Base-by-base conservation (phyloP, 768 basidiomycete genomes). In the Tulasnella sp. region DNA sequence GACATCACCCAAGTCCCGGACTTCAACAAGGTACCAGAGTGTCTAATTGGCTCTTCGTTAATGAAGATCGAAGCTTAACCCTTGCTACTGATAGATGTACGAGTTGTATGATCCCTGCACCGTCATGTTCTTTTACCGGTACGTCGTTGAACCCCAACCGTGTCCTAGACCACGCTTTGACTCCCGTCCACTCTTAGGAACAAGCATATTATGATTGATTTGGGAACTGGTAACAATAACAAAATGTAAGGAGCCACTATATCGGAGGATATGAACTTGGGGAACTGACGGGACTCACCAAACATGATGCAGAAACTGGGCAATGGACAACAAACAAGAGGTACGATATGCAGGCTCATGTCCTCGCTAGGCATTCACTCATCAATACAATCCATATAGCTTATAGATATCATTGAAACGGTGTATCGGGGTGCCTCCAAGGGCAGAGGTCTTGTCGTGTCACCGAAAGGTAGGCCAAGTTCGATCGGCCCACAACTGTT, bases 131-230 rank as follows among this genome's bases (percentile, higher is more conserved):
- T 97, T 98, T 88, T 98, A 97, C 87, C 92, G 96, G 96, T 97
- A 83, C 64, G 93, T 84, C 54, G 22, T 31, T 50, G n/a, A 54
- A n/a, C n/a, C 54, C 76, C 1, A 18, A 42, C 60, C 9, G 28
- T 75, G 76, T 14, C 28, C 60, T 78, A 73, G 84, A 77, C 79
- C 74, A 81, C 41, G 24, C 37, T 77, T 81, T 83, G 82, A 76
- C 80, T 48, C n/a, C 2, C 11, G 22, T 12, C 14, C 22, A 69
- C 40, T 46, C 42, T 14, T 24, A 97, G 97, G 64, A 97, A 97
- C 86, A 98, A 99, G 85, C 98, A 99, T 85, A 99, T 99, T 87
- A 99, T 99, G 97, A 98, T 99, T 84, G 98, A 98, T 91, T 87
- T 99, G 83, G 97, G 96, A n/a, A 99, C 97, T 75, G 97, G 97